Conservation (phyloP, 2,329 filamentous ascomycete genomes). For the Aureobasidium vineae region DNA sequence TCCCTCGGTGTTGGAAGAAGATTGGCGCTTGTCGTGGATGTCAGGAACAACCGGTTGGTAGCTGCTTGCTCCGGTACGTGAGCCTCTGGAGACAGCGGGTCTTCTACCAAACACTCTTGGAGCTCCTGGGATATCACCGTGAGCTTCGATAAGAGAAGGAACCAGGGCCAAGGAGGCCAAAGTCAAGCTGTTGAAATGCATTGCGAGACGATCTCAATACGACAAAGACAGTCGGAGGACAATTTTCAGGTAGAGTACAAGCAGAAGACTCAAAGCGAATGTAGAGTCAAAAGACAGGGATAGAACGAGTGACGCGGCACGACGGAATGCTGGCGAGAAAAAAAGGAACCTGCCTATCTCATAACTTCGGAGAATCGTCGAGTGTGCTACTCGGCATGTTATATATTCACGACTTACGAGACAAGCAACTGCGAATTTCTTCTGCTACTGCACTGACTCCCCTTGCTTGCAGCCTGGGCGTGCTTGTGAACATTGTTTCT, state of each 20-base stretch:
- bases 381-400: neutral
- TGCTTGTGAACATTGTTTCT: neutral
- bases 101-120: slow-evolving; percentile 21
- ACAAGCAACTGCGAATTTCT: neutral
- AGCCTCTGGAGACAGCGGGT: neutral
- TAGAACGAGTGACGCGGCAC: slow-evolving; percentile 1
- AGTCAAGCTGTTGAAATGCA: slow-evolving; percentile 22
- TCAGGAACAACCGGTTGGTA: neutral
- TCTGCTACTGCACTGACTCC: slow-evolving; percentile 4
- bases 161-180: slow-evolving; percentile 6
- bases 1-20: slow-evolving; percentile 22
- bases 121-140: slow-evolving; percentile 13
- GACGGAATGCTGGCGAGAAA: neutral
- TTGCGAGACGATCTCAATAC: neutral
- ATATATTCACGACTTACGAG: slow-evolving; percentile 7
- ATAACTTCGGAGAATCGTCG: neutral
- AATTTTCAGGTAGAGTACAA: neutral
- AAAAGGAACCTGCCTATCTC: slow-evolving; percentile 17
- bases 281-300: neutral
- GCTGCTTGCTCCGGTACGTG: neutral
- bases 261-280: neutral
- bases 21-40: slow-evolving; percentile 7
- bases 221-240: neutral
- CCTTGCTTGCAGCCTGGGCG: slow-evolving; percentile 22
- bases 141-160: slow-evolving; percentile 14